phyloP scores from a whole-genome alignment of 192 early-diverging fungal species.

The Lobosporangium transversale region DNA sequence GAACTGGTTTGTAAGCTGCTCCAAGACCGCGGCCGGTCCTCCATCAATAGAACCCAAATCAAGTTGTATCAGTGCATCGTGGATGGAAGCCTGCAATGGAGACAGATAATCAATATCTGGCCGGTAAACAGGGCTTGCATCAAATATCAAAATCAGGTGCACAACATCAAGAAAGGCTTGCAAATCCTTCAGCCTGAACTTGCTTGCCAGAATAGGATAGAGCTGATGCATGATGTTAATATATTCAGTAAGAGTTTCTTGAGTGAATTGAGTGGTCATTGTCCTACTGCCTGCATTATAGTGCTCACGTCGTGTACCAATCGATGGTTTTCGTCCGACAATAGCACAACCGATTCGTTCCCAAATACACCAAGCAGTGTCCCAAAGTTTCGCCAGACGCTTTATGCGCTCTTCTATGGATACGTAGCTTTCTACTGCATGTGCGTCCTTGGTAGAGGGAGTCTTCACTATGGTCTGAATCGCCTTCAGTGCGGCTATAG shows the following conservation, averaged over 20 bases:
- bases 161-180: constrained; percentile 59
- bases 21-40: constrained; percentile 33
- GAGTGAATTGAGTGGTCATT: constrained; percentile 64
- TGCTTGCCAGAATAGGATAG: constrained; percentile 62
- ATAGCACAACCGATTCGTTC: constrained; percentile 78
- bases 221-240: constrained; percentile 70
- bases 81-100: constrained; percentile 72
- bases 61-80: constrained; percentile 64
- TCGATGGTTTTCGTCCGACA: constrained; percentile 24
- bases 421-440: neutral
- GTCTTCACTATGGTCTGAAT: constrained; percentile 68
- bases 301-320: constrained; percentile 22
- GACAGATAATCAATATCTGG: constrained; percentile 71
- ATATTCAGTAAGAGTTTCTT: constrained; percentile 76
- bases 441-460: constrained; percentile 5
- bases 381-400: constrained; percentile 61
- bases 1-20: constrained; percentile 32
- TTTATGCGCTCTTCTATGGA: constrained; percentile 26
- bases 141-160: constrained; percentile 67
- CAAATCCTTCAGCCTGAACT: constrained; percentile 67
- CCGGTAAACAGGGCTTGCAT: constrained; percentile 65
- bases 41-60: constrained; percentile 40
- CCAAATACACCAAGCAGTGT: constrained; percentile 74
- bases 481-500: constrained; percentile 77
- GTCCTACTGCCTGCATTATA: constrained; percentile 30